Base-by-base conservation (phyloP, 441 rosid genomes). In the Breynia disticha region DNA sequence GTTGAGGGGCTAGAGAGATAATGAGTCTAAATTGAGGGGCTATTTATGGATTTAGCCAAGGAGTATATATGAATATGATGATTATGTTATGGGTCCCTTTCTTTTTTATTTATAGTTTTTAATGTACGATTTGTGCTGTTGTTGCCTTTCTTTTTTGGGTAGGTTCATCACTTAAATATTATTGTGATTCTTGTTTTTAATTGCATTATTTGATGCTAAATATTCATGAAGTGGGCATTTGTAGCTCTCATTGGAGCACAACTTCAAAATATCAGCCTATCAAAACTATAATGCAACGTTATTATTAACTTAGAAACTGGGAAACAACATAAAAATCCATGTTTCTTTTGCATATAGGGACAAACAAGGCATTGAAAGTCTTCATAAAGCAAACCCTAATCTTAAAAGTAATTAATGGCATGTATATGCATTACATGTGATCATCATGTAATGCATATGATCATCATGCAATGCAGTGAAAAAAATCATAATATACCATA, bases 291-390 rank as follows among this genome's bases (percentile, higher is more conserved):
- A 0, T 0, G 9, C 45, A 7, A 14, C n/a, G 10, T 24, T 22
- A 16, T 4, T 6, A 13, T n/a, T 11, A 35, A 47, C 79, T 28
- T 9, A 75, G 55, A 65, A 67, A 44, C 6, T 35, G 48, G 12
- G 18, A 5, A 5, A 5, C 16, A 46, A 48, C 42, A 16, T 4
- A 45, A 48, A 15, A 17, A 21, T 11, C 6, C 8, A 52, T 20
- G 42, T 28, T 9, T 28, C n/a, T 28, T 4, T 28, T 28, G 8
- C 35, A 28, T 28, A 28, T 3, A 28, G 35, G 35, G 35, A 28
- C 35, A 28, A 28, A 28, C 35, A 28, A 28, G 35, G 35, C 8
- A 28, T 28, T 28, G 35, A 9, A 28, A 28, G 35, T 28, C 35
- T 28, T n/a, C 35, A 9, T 0, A 4, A 9, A 1, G 35, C 35